A percentile compares a stretch with the other conserved stretches of the same genome.
These are phyloP conservation scores for Murraya paniculata DNA, from an alignment of 345 rosid species.

Conservation along the genomic window DNA sequence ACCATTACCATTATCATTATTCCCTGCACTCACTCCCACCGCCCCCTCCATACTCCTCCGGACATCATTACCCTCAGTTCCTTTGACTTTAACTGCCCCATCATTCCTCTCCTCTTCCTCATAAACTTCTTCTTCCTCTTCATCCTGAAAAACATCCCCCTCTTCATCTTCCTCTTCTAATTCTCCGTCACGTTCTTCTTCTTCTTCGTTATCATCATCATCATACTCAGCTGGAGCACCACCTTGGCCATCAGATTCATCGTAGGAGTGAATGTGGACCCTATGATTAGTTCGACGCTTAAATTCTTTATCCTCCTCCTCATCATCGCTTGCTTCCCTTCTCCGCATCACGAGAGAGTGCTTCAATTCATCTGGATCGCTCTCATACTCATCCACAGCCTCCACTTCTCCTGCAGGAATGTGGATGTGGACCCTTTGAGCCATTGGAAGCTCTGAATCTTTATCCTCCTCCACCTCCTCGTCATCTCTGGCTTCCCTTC, in stretches of 20 bases:
- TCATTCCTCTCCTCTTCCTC: conserved; percentile 40
- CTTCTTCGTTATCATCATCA: conserved; percentile 38
- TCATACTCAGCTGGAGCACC: conserved; percentile 64
- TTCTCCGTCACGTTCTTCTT: conserved; percentile 27
- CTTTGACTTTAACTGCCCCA: conserved; percentile 17
- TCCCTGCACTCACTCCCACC: conserved; percentile 15
- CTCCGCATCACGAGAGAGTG: conserved; percentile 64
- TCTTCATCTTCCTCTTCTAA: conserved; percentile 33
- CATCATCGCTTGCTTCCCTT: conserved; percentile 86
- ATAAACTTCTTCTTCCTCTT: conserved; percentile 37
- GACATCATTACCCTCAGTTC: conserved; percentile 23
- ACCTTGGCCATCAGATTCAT: conserved; percentile 68
- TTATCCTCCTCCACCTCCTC: conserved; percentile 35
- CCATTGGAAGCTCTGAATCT: conserved; percentile 10
- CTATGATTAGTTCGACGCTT: conserved; percentile 33
- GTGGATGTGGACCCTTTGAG: no score
- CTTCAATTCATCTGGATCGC: conserved; percentile 88
- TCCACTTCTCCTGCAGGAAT: not conserved
- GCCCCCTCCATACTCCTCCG: conserved; percentile 27
- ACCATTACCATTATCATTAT: conserved; percentile 1
- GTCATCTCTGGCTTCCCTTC: conserved; percentile 88
- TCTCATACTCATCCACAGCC: conserved; percentile 66
- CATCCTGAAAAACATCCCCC: conserved; percentile 38
- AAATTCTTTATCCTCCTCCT: conserved; percentile 41
- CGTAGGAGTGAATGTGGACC: conserved; percentile 44